Conservation (phyloP, 2,329 filamentous ascomycete species). For the Epichloe sylvatica region DNA sequence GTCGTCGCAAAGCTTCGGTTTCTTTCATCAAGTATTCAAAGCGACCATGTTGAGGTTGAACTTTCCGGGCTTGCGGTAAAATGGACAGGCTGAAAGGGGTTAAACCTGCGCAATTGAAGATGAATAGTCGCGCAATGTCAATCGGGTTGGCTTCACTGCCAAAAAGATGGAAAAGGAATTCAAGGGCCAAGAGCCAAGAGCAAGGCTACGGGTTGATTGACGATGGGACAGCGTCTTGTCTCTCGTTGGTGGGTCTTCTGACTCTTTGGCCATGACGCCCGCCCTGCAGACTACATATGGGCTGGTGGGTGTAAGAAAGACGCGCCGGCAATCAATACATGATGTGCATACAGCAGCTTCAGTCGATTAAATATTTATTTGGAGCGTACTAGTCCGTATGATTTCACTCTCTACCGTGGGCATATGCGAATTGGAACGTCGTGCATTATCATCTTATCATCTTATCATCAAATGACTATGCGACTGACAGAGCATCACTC, state of each 20-base stretch:
- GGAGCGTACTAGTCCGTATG: too few species aligned
- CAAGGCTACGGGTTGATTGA: constrained; percentile 24
- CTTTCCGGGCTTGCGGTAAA: constrained; percentile 2
- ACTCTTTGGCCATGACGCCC: neutral
- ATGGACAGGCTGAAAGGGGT: neutral
- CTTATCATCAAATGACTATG: neutral
- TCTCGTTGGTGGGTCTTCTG: constrained; percentile 8
- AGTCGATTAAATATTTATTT: too few species aligned
- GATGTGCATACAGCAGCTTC: too few species aligned
- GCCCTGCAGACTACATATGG: neutral
- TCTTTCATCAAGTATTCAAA: neutral
- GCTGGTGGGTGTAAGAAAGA: neutral
- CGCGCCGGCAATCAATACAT: neutral
- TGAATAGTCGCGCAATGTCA: neutral
- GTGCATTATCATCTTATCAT: neutral
- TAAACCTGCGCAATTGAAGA: neutral
- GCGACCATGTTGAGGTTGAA: constrained; percentile 3
- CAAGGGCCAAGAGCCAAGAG: constrained; percentile 5
- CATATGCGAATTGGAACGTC: neutral
- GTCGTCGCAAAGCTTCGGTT: constrained; percentile 4
- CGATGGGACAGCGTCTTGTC: constrained; percentile 8
- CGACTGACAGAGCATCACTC: neutral
- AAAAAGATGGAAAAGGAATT: neutral
- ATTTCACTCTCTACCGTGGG: neutral
- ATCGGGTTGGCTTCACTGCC: neutral